Evolutionary conservation across 257 asterid species (phyloP).

Genomic region (Leptodermis oblonga): DNA sequence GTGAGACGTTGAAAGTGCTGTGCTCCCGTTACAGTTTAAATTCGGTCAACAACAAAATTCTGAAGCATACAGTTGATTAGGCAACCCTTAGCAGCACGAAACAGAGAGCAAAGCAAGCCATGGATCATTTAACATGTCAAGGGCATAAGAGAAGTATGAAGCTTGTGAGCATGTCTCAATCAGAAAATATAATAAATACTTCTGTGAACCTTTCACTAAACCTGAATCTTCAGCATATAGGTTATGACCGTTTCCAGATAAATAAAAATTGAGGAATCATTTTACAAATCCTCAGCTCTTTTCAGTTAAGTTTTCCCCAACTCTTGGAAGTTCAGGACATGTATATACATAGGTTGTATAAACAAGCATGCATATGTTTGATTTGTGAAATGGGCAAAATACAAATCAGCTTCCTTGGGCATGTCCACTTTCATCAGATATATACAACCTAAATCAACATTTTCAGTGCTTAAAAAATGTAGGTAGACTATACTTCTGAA

Average conservation of each 20-base stretch:
- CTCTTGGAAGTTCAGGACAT: background rate
- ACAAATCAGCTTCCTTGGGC: background rate
- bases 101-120: background rate
- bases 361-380: background rate
- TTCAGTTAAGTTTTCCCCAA: background rate
- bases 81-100: background rate
- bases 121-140: background rate
- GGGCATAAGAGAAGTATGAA: background rate
- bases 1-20: background rate
- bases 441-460: no score
- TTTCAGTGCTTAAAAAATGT: background rate
- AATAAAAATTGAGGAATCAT: background rate
- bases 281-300: background rate
- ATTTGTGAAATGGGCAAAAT: background rate
- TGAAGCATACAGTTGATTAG: background rate
- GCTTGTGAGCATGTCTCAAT: background rate
- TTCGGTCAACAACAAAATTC: background rate
- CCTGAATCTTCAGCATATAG: background rate
- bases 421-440: no score
- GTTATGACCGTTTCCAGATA: background rate
- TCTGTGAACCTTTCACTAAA: background rate
- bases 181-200: background rate
- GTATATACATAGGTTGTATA: background rate
- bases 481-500: background rate
- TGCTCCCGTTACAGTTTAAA: background rate